Conservation (phyloP, 1,284 basidiomycete genomes). For the Irpex lacteus region DNA sequence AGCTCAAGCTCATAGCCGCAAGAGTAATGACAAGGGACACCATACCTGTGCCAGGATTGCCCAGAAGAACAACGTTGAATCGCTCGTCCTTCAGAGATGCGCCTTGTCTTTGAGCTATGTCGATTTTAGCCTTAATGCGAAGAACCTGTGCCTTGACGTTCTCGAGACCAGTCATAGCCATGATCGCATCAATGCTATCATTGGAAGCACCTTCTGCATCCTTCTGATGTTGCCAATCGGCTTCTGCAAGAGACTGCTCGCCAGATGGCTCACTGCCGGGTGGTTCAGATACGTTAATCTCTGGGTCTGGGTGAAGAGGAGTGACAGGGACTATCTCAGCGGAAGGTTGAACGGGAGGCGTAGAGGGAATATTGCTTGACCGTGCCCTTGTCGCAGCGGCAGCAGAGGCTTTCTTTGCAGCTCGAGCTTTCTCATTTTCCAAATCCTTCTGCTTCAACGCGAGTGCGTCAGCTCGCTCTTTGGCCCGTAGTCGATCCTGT, state of each 20-base stretch:
- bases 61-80: slow-evolving; percentile 31
- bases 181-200: slow-evolving; percentile 28
- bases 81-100: slow-evolving; percentile 25
- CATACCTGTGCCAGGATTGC: slow-evolving; percentile 36
- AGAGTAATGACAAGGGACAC: not conserved
- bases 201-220: slow-evolving; percentile 25
- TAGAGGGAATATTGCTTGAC: too few species aligned
- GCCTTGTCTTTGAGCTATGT: slow-evolving; percentile 24
- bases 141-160: slow-evolving; percentile 30
- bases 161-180: slow-evolving; percentile 32
- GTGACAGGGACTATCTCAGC: not conserved
- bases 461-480: slow-evolving; percentile 28
- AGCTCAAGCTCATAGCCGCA: not conserved
- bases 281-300: not conserved
- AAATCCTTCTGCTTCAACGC: slow-evolving; percentile 34
- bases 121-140: slow-evolving; percentile 29
- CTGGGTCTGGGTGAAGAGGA: not conserved
- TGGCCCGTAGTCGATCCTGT: slow-evolving; percentile 27
- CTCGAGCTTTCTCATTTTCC: slow-evolving; percentile 18
- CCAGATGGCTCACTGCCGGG: not conserved
- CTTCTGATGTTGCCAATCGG: slow-evolving; percentile 31
- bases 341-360: not conserved
- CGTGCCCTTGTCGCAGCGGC: not conserved
- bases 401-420: not conserved
- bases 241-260: slow-evolving; percentile 13